A percentile compares a stretch with the other conserved stretches of the same genome.
These are phyloP conservation scores for Collybia sp. DNA, from an alignment of 768 basidiomycete genomes.

Conservation along the genomic window DNA sequence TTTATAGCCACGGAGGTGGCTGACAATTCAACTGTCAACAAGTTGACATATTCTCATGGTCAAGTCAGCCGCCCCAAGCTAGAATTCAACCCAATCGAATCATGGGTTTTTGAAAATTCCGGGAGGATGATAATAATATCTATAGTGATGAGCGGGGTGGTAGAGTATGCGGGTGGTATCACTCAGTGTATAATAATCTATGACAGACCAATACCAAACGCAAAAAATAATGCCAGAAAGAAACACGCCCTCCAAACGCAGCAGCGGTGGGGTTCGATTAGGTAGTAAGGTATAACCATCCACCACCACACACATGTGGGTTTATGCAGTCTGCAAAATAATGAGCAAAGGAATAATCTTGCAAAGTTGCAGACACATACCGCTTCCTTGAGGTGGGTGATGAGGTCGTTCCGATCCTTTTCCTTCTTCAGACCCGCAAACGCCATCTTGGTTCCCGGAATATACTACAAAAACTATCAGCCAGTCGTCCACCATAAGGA, in stretches of 20 bases:
- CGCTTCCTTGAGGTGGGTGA: constrained; percentile 75
- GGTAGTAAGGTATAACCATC: background rate
- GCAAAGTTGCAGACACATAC: constrained; percentile 34
- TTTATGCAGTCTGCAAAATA: background rate
- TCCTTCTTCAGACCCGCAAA: constrained; percentile 99
- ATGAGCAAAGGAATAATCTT: background rate
- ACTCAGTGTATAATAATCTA: background rate
- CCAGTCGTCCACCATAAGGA: background rate
- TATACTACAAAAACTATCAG: constrained; percentile 51
- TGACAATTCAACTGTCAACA: too few relatives aligned
- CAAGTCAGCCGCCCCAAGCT: too few relatives aligned
- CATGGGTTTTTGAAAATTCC: background rate
- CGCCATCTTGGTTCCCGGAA: constrained; percentile 98
- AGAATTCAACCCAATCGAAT: too few relatives aligned
- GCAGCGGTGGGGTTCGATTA: background rate
- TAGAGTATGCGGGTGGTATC: background rate
- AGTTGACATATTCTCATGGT: too few relatives aligned
- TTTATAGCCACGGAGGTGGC: too few relatives aligned
- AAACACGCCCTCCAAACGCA: background rate
- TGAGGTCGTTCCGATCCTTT: constrained; percentile 93
- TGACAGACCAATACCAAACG: background rate
- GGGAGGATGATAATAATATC: background rate
- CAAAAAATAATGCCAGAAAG: background rate
- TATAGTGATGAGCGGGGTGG: background rate
- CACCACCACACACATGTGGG: background rate